These are phyloP conservation scores for Tetrapisispora taiwanensis DNA, from an alignment of 805 yeast genomes.

Conservation along the genomic window DNA sequence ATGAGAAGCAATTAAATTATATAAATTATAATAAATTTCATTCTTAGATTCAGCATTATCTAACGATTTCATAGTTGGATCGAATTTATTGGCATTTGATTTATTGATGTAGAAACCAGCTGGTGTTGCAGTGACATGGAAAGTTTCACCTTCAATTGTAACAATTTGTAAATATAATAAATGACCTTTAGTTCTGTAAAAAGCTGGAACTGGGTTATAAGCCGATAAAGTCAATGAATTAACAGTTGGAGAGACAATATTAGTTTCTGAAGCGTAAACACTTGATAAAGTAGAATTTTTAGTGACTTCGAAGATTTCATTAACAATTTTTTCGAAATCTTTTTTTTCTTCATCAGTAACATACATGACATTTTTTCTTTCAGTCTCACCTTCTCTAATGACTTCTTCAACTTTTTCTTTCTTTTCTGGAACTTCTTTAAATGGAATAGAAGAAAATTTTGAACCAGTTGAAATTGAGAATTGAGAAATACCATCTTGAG, in stretches of 20 bases:
- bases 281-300: constrained; percentile 11
- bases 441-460: constrained; percentile 21
- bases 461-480: constrained; percentile 26
- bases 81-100: constrained; percentile 58
- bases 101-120: constrained; percentile 74
- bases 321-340: constrained; percentile 15
- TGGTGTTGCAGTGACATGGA: constrained; percentile 67
- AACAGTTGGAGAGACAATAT: constrained; percentile 31
- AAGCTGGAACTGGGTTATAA: constrained; percentile 79
- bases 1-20: constrained; percentile 48
- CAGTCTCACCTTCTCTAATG: constrained; percentile 8
- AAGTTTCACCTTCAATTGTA: constrained; percentile 73
- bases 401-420: constrained; percentile 6
- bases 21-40: constrained; percentile 36
- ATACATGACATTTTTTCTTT: constrained; percentile 16
- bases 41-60: constrained; percentile 11
- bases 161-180: constrained; percentile 62
- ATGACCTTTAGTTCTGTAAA: constrained; percentile 61
- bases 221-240: constrained; percentile 60
- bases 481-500: constrained; percentile 25
- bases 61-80: constrained; percentile 42
- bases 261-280: constrained; percentile 13
- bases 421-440: constrained; percentile 14
- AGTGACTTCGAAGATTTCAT: constrained; percentile 16
- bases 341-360: constrained; percentile 26